Base-by-base conservation (phyloP, 331 rosid species). In the Rhamnella rubrinervis region DNA sequence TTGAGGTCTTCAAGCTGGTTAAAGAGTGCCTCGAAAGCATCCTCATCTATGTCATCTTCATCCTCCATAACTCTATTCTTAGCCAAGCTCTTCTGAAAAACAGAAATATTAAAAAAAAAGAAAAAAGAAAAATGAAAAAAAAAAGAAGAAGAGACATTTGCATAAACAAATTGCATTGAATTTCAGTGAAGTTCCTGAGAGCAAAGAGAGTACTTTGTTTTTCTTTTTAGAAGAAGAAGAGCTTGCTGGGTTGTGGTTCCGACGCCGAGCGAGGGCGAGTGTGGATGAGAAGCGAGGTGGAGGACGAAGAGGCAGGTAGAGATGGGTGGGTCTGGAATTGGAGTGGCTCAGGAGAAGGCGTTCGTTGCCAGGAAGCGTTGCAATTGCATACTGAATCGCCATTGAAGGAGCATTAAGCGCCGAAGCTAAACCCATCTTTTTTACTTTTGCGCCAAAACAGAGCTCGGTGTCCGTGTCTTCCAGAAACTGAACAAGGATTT, bases 1-100 rank as follows among this genome's bases (percentile, higher is more conserved):
- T 87, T 91, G 12, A 91, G 88, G 80, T 93, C 97, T 59, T 87
- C 96, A 39, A 93, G 92, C 64, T 71, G 88, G 67, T 76, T 81
- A 78, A 93, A 93, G 14, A 93, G 90, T 23, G 85, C 76, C 82
- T 91, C 98, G 26, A 93, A 74, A 6, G 97, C 89, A 37, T 89
- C 98, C 20, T 74, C 95, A 19, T 82, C 83, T 28, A 78, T 81
- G 12, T 77, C 88, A 8, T 58, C 86, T 56, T 68, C 73, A 6
- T 17, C 81, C 38, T 56, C 68, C 1, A 53, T 25, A 37, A 66
- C 80, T 44, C 67, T 85, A 52, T 73, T 76, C 11, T 51, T 75
- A 56, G 80, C 71, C 71, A 70, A 59, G 41, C 21, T 83, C 59
- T 88, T 74, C 64, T 66, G 19, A 65, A 16, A 6, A 23, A 14